Base-by-base conservation (phyloP, 192 early-diverging fungal species). In the Mortierella hygrophila region DNA sequence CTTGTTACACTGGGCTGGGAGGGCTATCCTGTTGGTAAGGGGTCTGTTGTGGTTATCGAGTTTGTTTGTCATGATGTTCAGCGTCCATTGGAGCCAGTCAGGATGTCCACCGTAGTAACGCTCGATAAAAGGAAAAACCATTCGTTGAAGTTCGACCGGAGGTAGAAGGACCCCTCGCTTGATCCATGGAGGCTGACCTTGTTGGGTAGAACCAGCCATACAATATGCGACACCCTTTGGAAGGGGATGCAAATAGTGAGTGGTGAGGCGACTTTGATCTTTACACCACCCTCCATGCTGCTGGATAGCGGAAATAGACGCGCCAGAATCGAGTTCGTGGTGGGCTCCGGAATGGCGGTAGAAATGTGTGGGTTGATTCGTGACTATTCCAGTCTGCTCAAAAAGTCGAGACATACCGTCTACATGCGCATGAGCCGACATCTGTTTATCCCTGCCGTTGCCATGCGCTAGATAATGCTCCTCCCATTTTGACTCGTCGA, bases 241-340 rank as follows among this genome's bases (percentile, higher is more conserved):
- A 70, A 70, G 69, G 42, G 69, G 69, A 70, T 70, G 69, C 6
- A 40, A 18, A 42, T 70, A 70, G 15, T 70, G 69, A 38, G 69
- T 15, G 10, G 35, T 70, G 69, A 70, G 69, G 69, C 69, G 69
- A 15, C 69, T 15, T 41, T 42, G 38, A 18, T 42, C 69, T 8
- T 4, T 70, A 20, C 18, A 6, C 69, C 69, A 70, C 7, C 69
- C 69, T 38, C 69, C 69, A 15, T 70, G 69, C 6, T 41, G 35
- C 23, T 70, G 0, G 23, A 70, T 70, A 15, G 69, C 69, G 7
- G 9, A 15, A 15, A 70, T 38, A 15, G 6, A 7, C 20, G 6
- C 9, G 26, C 69, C 69, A 40, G 15, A 8, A 70, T 7, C 69
- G 38, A 20, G 15, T n/a, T 38, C 69, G 18, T 15, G 69, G 69